Conservation (phyloP, 2,329 filamentous ascomycete species). For the Didymella pomorum region DNA sequence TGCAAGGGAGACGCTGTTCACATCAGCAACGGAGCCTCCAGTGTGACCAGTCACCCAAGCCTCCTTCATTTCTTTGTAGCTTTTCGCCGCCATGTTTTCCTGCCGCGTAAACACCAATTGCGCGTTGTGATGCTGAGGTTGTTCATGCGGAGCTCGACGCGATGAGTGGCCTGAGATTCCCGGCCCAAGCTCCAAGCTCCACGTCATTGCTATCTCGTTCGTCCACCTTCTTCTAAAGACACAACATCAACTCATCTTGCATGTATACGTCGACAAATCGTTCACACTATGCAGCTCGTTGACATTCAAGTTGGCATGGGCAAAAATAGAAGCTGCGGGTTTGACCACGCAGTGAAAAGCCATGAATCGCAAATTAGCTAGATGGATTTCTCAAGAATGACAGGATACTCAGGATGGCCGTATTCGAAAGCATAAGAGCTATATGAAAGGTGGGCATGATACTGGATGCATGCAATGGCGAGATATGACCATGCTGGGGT, state of each 20-base stretch:
- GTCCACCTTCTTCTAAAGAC: background rate
- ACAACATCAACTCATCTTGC: background rate
- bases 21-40: constrained; percentile 83
- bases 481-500: background rate
- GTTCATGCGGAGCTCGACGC: constrained; percentile 23
- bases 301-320: background rate
- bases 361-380: background rate
- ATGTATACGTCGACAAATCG: background rate
- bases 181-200: constrained; percentile 19
- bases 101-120: constrained; percentile 23
- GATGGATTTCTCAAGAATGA: no score
- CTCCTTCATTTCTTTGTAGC: constrained; percentile 92
- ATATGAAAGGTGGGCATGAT: background rate
- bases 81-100: constrained; percentile 50
- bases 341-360: background rate
- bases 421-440: background rate
- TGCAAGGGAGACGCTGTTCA: constrained; percentile 84
- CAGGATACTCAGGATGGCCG: background rate
- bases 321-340: background rate
- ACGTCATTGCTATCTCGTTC: constrained; percentile 12
- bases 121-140: constrained; percentile 19
- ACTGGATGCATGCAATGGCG: background rate
- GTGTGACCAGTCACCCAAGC: constrained; percentile 92
- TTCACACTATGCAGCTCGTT: background rate
- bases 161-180: constrained; percentile 28